Evolutionary conservation across 192 early-diverging fungal species (phyloP).

Genomic region (Backusella psychrophila): DNA sequence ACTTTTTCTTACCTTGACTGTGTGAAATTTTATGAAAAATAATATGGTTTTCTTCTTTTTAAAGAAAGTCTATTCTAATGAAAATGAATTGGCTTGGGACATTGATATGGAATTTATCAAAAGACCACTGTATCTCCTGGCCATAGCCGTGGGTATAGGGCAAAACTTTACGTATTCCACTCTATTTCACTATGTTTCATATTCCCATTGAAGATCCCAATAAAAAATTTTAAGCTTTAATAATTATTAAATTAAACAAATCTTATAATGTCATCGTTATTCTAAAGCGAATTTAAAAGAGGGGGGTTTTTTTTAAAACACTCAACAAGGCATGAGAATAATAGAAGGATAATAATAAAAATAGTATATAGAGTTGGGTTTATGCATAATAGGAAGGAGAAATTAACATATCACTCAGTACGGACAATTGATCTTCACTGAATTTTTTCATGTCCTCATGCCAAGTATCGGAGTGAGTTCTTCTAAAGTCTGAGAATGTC

Average conservation of each 20-base stretch:
- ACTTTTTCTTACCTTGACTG: no score
- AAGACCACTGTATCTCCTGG: no score
- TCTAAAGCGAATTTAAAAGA: background rate
- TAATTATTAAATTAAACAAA: background rate
- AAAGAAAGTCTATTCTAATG: no score
- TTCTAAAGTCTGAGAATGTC: slow-evolving; percentile 89
- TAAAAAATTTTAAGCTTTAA: background rate
- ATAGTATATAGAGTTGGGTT: background rate
- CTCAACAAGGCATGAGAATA: background rate
- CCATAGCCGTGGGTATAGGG: no score
- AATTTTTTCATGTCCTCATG: slow-evolving; percentile 83
- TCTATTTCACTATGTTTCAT: no score
- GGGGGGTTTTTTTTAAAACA: background rate
- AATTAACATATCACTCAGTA: slow-evolving; percentile 87
- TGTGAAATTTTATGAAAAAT: no score
- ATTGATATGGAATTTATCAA: no score
- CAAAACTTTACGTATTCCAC: no score
- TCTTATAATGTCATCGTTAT: background rate
- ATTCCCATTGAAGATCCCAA: no score
- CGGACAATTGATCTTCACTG: slow-evolving; percentile 68
- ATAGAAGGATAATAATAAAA: background rate
- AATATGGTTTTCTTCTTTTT: no score
- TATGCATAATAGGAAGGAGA: slow-evolving; percentile 85
- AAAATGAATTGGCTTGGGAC: no score
- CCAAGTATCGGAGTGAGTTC: slow-evolving; percentile 97